Evolutionary conservation across 352 stramenopile genomes (phyloP), one percentile per base, ranked within the genome.

Genomic region (Pythium pectinolyticum): DNA sequence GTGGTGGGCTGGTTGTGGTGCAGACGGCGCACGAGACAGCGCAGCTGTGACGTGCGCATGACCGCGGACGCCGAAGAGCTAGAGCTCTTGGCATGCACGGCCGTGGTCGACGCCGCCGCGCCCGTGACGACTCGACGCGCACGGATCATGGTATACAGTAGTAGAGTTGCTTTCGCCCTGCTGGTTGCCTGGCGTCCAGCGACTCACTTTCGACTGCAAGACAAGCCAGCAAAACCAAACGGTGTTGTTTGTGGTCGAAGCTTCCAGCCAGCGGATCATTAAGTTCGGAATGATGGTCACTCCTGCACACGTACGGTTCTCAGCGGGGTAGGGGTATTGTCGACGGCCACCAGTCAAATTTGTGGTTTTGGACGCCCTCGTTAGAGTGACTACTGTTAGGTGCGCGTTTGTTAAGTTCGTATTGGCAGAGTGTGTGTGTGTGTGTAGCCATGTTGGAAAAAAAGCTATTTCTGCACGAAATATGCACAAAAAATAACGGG

Each of bases 11-110:
- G 20, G n/a, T 34, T 41, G 32, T 35, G 40, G 24, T 59, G 24
- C 47, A 60, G 67, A 53, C 39, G 58, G 8, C 58, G 63, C 51
- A 51, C 67, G 25, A 72, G 48, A 46, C 64, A 64, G 56, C 61
- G 45, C 54, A 17, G 40, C 40, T 17, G 20, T 5, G 10, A 20
- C 40, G 17, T 28, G 39, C n/a, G 39, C 35, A 14, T 19, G 8
- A 3, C 5, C 35, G 11, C 35, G 35, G 12, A 7, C 35, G 35
- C 7, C 12, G 35, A 43, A 19, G 11, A 43, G 35, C 8, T 19
- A n/a, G 40, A 51, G 49, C 63, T 59, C 56, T 57, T 52, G 12
- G 19, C 11, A n/a, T n/a, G n/a, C n/a, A n/a, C n/a, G n/a, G n/a
- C n/a, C n/a, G n/a, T n/a, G n/a, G n/a, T n/a, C n/a, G n/a, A n/a